Evolutionary conservation across 495 filamentous ascomycete genomes (phyloP).

Genomic region (Rostrohypoxylon terebratum): DNA sequence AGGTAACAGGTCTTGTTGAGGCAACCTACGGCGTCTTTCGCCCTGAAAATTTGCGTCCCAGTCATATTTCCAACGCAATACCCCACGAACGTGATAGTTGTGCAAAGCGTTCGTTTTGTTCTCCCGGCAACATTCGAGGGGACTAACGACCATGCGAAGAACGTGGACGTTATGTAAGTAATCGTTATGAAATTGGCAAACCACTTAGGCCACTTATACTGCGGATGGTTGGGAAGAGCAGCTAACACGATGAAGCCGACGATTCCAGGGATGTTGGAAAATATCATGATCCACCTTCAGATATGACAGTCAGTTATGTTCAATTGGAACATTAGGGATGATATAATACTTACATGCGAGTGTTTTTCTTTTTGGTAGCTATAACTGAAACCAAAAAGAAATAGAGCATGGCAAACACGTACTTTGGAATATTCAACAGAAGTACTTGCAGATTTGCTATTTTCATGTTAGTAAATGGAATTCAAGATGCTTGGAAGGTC

Average conservation of each 20-base stretch:
- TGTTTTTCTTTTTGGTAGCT: slow-evolving; percentile 27
- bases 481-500: neutral
- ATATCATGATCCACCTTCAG: slow-evolving; percentile 42
- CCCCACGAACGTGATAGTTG: slow-evolving; percentile 53
- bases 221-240: slow-evolving; percentile 41
- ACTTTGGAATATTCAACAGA: slow-evolving; percentile 37
- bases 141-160: slow-evolving; percentile 45
- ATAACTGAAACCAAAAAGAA: slow-evolving; percentile 26
- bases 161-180: slow-evolving; percentile 29
- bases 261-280: slow-evolving; percentile 36
- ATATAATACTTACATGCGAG: slow-evolving; percentile 34
- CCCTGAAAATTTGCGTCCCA: slow-evolving; percentile 66
- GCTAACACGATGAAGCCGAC: slow-evolving; percentile 39
- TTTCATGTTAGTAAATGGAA: slow-evolving; percentile 8
- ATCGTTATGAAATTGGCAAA: slow-evolving; percentile 37
- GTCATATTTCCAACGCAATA: slow-evolving; percentile 67
- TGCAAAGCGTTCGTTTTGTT: slow-evolving; percentile 44
- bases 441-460: slow-evolving; percentile 42
- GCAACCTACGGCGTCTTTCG: slow-evolving; percentile 56
- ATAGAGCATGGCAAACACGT: slow-evolving; percentile 10
- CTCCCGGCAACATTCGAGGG: slow-evolving; percentile 46
- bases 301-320: neutral
- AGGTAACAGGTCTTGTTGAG: neutral
- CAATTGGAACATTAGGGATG: neutral
- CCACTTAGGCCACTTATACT: slow-evolving; percentile 48